Percentiles rank a stretch among this genome's conserved stretches.
phyloP scores from a whole-genome alignment of 1,284 basidiomycete genomes.

The Coniferiporia sulphurascens region DNA sequence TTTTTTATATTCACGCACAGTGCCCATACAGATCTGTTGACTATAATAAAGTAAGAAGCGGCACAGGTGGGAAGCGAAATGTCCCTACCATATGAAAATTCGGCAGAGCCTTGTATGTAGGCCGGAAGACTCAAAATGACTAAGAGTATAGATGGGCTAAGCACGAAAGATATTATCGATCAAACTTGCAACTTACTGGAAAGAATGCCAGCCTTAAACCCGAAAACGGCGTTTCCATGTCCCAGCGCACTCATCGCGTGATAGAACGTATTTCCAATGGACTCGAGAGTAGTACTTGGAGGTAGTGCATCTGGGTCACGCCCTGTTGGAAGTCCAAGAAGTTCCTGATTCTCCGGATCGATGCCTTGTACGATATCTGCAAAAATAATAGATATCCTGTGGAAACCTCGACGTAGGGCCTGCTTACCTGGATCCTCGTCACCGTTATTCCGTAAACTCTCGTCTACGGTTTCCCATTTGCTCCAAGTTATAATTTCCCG shows the following conservation, averaged over 20 bases:
- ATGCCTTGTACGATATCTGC: conserved; percentile 58
- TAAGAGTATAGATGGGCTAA: conserved; percentile 22
- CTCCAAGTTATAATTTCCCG: conserved; percentile 38
- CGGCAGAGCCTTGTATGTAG: conserved; percentile 49
- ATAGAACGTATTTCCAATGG: conserved; percentile 44
- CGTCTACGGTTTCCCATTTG: conserved; percentile 43
- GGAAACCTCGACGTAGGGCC: neutral
- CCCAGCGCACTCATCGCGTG: conserved; percentile 35
- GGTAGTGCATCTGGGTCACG: conserved; percentile 76
- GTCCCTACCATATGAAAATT: conserved; percentile 55
- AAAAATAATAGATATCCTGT: neutral
- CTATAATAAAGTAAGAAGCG: conserved; percentile 15
- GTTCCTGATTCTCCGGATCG: conserved; percentile 33
- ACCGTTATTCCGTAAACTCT: conserved; percentile 40
- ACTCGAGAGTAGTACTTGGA: conserved; percentile 54
- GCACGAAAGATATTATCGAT: neutral
- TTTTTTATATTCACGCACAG: conserved; percentile 26
- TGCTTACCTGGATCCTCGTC: conserved; percentile 50
- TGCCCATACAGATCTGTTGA: conserved; percentile 34
- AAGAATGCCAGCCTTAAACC: conserved; percentile 73
- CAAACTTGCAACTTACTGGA: conserved; percentile 36
- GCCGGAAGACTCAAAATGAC: conserved; percentile 59
- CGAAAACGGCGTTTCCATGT: conserved; percentile 64
- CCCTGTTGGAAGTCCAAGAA: conserved; percentile 50
- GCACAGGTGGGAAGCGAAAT: neutral